Conservation (phyloP, 2,329 filamentous ascomycete genomes). For the Phaeosphaeria sp. region DNA sequence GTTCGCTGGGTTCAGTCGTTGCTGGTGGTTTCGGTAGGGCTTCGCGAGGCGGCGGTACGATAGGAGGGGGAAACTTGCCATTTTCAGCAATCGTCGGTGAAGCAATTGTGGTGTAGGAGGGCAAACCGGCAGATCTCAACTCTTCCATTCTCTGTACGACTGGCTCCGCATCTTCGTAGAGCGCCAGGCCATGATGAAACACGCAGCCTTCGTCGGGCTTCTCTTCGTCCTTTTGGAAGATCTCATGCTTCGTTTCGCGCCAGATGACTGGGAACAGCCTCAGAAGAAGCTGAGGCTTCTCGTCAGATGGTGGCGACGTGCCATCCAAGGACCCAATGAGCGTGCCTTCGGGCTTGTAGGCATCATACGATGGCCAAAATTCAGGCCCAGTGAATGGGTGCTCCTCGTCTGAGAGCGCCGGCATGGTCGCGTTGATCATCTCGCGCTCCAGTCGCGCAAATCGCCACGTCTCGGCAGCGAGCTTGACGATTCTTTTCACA, state of each 20-base stretch:
- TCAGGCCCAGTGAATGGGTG: constrained; percentile 40
- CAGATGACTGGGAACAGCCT: constrained; percentile 61
- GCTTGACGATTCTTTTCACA: constrained; percentile 63
- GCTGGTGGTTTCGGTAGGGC: constrained; percentile 34
- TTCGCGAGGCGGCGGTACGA: constrained; percentile 42
- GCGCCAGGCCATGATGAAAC: constrained; percentile 58
- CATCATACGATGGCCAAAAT: constrained; percentile 45
- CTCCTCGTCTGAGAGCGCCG: constrained; percentile 43
- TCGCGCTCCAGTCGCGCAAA: constrained; percentile 64
- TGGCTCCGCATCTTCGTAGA: constrained; percentile 56
- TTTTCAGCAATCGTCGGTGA: constrained; percentile 47
- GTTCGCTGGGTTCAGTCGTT: constrained; percentile 23
- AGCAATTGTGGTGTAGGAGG: constrained; percentile 41
- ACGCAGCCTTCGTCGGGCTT: constrained; percentile 54
- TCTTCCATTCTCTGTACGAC: constrained; percentile 43
- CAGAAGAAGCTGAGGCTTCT: constrained; percentile 54
- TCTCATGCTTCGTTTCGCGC: constrained; percentile 58
- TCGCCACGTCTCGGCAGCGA: constrained; percentile 65
- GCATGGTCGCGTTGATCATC: constrained; percentile 61
- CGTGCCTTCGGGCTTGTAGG: constrained; percentile 40
- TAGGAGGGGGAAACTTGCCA: constrained; percentile 46
- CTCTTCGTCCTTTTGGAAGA: constrained; percentile 52
- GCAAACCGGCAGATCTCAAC: constrained; percentile 48
- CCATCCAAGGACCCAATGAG: constrained; percentile 37
- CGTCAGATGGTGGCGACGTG: constrained; percentile 31